Base-by-base conservation (phyloP, 2,329 filamentous ascomycete genomes). In the Teratosphaeriaceae sp. region DNA sequence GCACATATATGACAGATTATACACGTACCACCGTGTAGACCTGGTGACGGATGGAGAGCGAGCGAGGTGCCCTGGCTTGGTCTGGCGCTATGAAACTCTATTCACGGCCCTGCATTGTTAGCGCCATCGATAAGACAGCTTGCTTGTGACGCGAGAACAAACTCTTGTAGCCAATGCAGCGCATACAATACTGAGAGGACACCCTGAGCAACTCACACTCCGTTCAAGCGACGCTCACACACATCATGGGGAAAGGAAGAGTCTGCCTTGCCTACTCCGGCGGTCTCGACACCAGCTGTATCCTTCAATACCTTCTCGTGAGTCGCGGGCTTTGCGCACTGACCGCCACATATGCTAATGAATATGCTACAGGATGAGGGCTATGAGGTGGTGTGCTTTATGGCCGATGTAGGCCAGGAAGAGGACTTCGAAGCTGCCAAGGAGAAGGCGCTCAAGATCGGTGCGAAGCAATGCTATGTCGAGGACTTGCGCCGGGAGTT, bases 391-490 rank as follows among this genome's bases (percentile, higher is more conserved):
- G 73, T 83, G 54, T 78, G 75, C 66, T 83, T 81, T 65, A 73
- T 84, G 63, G 83, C 82, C 69, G 74, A 87, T 67, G 78, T 86
- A 54, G 62, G 62, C 36, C 63, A 65, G 46, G 64, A 67, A 67
- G 84, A 88, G 68, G 82, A 88, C 67, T 88, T 79, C 61, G 76
- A 78, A 35, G 82, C 74, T 46, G 85, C 84, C 45, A 78, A 84
- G 67, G 75, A 76, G 61, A 88, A 89, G 75, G 84, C 83, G 42
- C 60, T 79, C 50, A 76, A 76, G 65, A 77, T 86, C 50, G 83
- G 83, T 57, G 83, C 83, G 18, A 70, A 76, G 67, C 76, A 78
- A 68, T 77, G 82, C 64, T 65, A 74, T 61, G 69, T 76, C 45
- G 67, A 72, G 50, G 78, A 92, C 63, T 74, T 90, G 42, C 78